Evolutionary conservation across 495 filamentous ascomycete genomes (phyloP).

Genomic region (Bacidia gigantensis): DNA sequence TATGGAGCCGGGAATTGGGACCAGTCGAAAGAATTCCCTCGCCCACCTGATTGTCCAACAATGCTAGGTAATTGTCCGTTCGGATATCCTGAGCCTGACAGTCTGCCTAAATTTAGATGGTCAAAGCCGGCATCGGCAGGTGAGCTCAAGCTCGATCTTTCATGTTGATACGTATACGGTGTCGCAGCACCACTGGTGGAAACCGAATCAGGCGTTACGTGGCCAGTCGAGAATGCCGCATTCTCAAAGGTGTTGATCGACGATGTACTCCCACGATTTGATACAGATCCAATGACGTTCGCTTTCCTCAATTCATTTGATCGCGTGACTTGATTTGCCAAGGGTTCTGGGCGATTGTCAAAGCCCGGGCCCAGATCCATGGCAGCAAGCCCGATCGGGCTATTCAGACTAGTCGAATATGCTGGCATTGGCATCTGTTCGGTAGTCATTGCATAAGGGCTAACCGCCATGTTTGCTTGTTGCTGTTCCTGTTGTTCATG

Average conservation of each 20-base stretch:
- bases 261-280: conserved; percentile 9
- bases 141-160: conserved; percentile 10
- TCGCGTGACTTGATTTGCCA: conserved; percentile 37
- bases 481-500: neutral
- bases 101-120: neutral
- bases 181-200: conserved; percentile 19
- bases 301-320: conserved; percentile 44
- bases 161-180: conserved; percentile 14
- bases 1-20: neutral
- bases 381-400: conserved; percentile 28
- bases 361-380: conserved; percentile 31
- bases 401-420: conserved; percentile 12
- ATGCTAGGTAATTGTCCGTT: conserved; percentile 16
- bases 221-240: conserved; percentile 12
- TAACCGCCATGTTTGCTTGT: conserved; percentile 8
- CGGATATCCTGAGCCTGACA: conserved; percentile 5
- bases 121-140: conserved; percentile 4
- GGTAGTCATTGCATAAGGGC: conserved; percentile 29
- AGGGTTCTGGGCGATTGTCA: conserved; percentile 8
- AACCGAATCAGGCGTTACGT: conserved; percentile 17
- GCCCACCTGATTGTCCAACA: conserved; percentile 7
- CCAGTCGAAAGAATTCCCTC: conserved; percentile 12
- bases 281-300: conserved; percentile 24
- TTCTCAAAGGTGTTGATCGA: conserved; percentile 9
- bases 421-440: conserved; percentile 6